These are phyloP conservation scores for Somion occarium DNA, from an alignment of 1,284 basidiomycete genomes.

Conservation along the genomic window DNA sequence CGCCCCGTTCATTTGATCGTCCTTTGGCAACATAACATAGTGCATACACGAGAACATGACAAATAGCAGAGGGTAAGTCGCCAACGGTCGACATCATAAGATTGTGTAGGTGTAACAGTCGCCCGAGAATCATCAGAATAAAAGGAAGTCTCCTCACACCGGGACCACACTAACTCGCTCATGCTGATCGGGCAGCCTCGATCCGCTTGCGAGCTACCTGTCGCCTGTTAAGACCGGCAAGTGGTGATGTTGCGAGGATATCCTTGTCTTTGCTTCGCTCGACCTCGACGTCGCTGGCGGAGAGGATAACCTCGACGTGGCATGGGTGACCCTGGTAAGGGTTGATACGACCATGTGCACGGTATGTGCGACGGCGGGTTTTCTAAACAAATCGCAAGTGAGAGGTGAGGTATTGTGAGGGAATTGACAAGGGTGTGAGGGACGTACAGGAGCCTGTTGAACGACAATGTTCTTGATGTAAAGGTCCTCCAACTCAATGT, in stretches of 20 bases:
- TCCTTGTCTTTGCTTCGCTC: constrained; percentile 25
- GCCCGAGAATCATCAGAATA: neutral
- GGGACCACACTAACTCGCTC: constrained; percentile 1
- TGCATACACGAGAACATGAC: constrained; percentile 27
- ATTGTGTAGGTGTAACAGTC: constrained; percentile 2
- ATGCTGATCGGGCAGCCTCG: constrained; percentile 57
- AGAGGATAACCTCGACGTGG: constrained; percentile 93
- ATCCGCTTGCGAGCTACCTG: constrained; percentile 81
- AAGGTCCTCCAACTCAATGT: constrained; percentile 89
- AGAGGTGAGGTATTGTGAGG: neutral
- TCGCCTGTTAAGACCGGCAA: constrained; percentile 72
- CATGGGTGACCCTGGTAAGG: constrained; percentile 89
- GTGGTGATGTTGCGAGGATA: constrained; percentile 35
- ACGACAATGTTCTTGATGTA: constrained; percentile 97
- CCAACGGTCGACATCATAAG: no score
- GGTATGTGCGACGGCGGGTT: constrained; percentile 99
- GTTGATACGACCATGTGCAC: constrained; percentile 95
- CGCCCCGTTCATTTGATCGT: neutral
- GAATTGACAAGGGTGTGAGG: neutral
- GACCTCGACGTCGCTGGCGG: constrained; percentile 1
- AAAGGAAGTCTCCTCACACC: neutral
- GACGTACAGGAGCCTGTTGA: constrained; percentile 91
- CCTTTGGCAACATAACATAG: constrained; percentile 27
- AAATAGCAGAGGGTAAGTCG: constrained; percentile 9
- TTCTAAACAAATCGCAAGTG: constrained; percentile 63